These are phyloP conservation scores for Saxophila tyrrhenica DNA, from an alignment of 495 filamentous ascomycete species.

Conservation along the genomic window DNA sequence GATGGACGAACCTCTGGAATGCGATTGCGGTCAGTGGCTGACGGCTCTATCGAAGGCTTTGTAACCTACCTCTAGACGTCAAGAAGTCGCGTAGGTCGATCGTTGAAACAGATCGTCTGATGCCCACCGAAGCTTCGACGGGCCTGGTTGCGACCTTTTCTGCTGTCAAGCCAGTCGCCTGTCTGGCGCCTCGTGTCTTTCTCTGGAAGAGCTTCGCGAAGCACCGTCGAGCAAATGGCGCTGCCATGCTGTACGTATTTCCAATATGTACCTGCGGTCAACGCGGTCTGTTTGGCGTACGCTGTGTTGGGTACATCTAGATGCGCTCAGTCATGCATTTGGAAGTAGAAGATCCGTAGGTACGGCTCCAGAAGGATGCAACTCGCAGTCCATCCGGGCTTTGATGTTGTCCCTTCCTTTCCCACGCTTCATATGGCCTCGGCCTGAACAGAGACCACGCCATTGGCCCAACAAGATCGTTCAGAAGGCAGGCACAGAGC, in stretches of 20 bases:
- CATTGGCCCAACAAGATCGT: no score
- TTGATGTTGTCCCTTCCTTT: no score
- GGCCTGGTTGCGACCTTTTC: neutral
- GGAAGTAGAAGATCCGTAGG: no score
- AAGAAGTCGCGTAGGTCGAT: neutral
- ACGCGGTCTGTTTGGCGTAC: no score
- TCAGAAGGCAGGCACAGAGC: neutral
- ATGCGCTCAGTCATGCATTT: no score
- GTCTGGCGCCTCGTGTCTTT: neutral
- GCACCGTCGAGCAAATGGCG: neutral
- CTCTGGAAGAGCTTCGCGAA: neutral
- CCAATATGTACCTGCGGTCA: neutral
- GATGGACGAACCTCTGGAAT: neutral
- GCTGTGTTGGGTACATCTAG: no score
- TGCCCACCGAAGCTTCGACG: neutral
- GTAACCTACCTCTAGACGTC: neutral
- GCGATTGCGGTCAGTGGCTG: no score
- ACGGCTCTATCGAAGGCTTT: no score
- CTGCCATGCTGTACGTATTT: neutral
- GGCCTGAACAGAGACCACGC: no score
- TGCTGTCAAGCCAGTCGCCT: neutral
- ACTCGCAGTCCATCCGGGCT: no score
- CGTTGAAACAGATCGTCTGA: neutral
- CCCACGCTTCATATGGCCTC: no score
- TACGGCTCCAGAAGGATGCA: no score